Conservation (phyloP, 176 grass and related monocot species). For the Triticum urartu region DNA sequence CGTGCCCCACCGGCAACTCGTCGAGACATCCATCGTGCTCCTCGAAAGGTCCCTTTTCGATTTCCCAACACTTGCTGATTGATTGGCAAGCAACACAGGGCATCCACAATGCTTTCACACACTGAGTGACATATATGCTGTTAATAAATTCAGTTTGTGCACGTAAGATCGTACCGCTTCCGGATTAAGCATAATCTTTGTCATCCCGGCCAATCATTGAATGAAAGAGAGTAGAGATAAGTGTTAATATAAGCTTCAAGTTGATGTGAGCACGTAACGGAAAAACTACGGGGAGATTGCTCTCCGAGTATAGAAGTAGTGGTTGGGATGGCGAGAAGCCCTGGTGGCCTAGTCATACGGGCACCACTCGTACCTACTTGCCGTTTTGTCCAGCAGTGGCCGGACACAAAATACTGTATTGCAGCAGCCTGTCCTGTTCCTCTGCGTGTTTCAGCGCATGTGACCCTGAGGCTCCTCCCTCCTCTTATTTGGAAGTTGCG, state of each 20-base stretch:
- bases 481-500: background rate
- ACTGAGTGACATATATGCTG: too few relatives aligned
- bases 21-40: background rate
- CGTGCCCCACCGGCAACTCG: background rate
- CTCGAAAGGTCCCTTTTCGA: background rate
- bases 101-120: background rate
- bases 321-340: background rate
- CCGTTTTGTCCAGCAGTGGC: slow-evolving; percentile 6
- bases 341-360: background rate
- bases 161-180: background rate
- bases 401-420: background rate
- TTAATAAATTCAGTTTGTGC: background rate
- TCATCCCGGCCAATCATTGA: background rate
- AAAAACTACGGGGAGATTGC: background rate
- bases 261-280: background rate
- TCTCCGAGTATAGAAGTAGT: too few relatives aligned
- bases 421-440: background rate
- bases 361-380: background rate
- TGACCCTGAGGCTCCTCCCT: background rate
- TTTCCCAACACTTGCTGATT: background rate
- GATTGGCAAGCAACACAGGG: background rate
- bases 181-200: background rate
- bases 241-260: background rate
- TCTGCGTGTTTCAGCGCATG: slow-evolving; percentile 7
- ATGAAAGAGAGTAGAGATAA: too few relatives aligned